Base-by-base conservation (phyloP, 805 yeast species). In the Pichia occidentalis region DNA sequence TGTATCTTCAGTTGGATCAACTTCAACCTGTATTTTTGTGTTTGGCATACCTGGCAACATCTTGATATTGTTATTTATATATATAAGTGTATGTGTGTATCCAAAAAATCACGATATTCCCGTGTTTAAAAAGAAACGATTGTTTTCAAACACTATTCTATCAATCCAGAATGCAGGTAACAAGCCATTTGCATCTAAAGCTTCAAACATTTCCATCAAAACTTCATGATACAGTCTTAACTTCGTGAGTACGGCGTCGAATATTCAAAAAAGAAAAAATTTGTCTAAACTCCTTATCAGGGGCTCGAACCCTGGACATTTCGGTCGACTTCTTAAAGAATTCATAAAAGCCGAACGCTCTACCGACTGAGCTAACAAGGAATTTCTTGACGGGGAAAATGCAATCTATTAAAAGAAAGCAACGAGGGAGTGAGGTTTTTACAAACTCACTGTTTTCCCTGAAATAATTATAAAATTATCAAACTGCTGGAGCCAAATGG, bases 1-100 rank as follows among this genome's bases (percentile, higher is more conserved):
- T 0, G 98, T 92, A 58, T 92, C 99, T 61, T 92, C 99, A 45
- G 74, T 75, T 24, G 95, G 97, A 61, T 92, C 88, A 38, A 88
- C 95, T 60, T 87, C 85, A 34, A 87, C 87, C 48, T 79, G 85
- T 38, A 82, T 68, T 64, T 80, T 72, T 24, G 77, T 75, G 43
- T 76, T 78, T 2, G 41, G 41, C 28, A 37, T 29, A 16, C 43
- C 43, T 14, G 42, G 42, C 24, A 39, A 25, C 37, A 32, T 33
- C 7, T 9, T 22, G 19, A 8, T 2, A 14, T 5, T 18, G 5
- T 12, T 12, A 20, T n/a, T 26, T 5, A 8, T 2, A 11, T 7
- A 35, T 6, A 35, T 10, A 29, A 4, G 2, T 7, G 18, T 22
- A 21, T 34, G n/a, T 25, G 16, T 17, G 11, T 19, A 11, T 19